Evolutionary conservation across 495 filamentous ascomycete species (phyloP).

Genomic region (Podospora fimiseda): DNA sequence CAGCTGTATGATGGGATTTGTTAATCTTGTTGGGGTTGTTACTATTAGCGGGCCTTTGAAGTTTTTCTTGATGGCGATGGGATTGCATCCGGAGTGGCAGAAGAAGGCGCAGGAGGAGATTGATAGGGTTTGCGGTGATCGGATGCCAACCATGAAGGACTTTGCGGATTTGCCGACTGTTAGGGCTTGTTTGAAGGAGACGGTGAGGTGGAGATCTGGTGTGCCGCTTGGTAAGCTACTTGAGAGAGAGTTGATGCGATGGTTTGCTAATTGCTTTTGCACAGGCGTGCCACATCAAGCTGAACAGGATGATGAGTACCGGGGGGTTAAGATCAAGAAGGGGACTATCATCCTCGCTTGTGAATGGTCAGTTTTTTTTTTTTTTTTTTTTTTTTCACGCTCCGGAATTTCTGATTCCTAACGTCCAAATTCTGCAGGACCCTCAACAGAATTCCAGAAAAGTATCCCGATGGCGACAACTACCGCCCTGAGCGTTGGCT

Average conservation of each 20-base stretch:
- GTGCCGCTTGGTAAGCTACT: constrained; percentile 37
- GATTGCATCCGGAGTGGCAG: constrained; percentile 41
- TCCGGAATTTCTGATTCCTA: neutral
- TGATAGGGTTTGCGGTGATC: constrained; percentile 50
- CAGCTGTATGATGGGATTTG: constrained; percentile 43
- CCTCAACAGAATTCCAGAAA: constrained; percentile 43
- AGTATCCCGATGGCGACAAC: constrained; percentile 47
- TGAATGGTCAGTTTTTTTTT: too few relatives aligned
- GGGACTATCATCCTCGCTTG: constrained; percentile 48
- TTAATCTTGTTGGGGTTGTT: constrained; percentile 42
- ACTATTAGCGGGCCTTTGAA: constrained; percentile 42
- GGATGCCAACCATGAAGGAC: constrained; percentile 44
- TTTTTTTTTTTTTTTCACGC: constrained; percentile 3
- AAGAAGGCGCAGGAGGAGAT: constrained; percentile 51
- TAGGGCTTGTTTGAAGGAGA: constrained; percentile 55
- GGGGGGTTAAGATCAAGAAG: constrained; percentile 46
- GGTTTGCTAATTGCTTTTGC: constrained; percentile 5
- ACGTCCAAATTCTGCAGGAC: constrained; percentile 22
- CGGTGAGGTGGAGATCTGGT: constrained; percentile 53
- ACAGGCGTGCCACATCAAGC: constrained; percentile 47
- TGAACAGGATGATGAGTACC: constrained; percentile 43
- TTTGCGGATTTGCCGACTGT: constrained; percentile 43
- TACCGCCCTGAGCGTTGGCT: constrained; percentile 52
- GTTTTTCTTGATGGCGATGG: constrained; percentile 47
- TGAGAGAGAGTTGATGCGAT: neutral